Conservation (phyloP, 768 basidiomycete species). For the Chalciporus pseudorubinellus region DNA sequence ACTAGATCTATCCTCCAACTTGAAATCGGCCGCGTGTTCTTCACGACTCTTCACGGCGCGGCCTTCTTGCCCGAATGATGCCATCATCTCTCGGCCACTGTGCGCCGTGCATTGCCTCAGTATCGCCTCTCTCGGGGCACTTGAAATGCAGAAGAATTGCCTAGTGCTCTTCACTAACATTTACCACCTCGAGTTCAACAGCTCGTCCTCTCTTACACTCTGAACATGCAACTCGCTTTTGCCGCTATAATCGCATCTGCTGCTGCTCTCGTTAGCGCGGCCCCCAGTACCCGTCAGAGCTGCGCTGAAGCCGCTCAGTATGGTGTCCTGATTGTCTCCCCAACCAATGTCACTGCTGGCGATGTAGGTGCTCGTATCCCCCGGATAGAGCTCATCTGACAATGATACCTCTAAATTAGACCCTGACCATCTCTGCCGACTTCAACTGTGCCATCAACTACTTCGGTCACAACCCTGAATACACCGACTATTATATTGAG, state of each 20-base stretch:
- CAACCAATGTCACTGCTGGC: slow-evolving; percentile 22
- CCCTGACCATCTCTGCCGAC: slow-evolving; percentile 19
- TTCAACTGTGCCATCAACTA: slow-evolving; percentile 26
- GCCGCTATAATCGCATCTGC: slow-evolving; percentile 7
- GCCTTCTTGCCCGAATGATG: slow-evolving; percentile 6
- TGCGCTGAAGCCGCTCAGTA: slow-evolving; percentile 24
- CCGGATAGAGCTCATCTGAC: slow-evolving; percentile 2
- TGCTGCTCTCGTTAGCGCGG: slow-evolving; percentile 14
- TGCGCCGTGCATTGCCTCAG: slow-evolving; percentile 1
- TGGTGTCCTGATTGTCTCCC: slow-evolving; percentile 18
- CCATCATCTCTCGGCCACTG: not conserved
- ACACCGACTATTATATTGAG: slow-evolving; percentile 34
- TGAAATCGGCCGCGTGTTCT: too few species aligned
- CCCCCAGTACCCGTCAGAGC: slow-evolving; percentile 18
- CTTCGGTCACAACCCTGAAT: slow-evolving; percentile 20
- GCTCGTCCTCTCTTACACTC: not conserved
- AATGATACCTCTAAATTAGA: slow-evolving; percentile 4
- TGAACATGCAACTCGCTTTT: slow-evolving; percentile 20
- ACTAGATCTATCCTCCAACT: too few species aligned
- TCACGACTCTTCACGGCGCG: not conserved
- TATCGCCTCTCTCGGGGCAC: not conserved
- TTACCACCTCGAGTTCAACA: not conserved
- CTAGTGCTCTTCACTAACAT: not conserved
- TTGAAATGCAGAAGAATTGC: slow-evolving; percentile 4
- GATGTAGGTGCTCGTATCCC: slow-evolving; percentile 14